A percentile compares a stretch with the other conserved stretches of the same genome.
Evolutionary conservation across 192 early-diverging fungal genomes (phyloP).

Genomic region (Chytriomyces sp.): DNA sequence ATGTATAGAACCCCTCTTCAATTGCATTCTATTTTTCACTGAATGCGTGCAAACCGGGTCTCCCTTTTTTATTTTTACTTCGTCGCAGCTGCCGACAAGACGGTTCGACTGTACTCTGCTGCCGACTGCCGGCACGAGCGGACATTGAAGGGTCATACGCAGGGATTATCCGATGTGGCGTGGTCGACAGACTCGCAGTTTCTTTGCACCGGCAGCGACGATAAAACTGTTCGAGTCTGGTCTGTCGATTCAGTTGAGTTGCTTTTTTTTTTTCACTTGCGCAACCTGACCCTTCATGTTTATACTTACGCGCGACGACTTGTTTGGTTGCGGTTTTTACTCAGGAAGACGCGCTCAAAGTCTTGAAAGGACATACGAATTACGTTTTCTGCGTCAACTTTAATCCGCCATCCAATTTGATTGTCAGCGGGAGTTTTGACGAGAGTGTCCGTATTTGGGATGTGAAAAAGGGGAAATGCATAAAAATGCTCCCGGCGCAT

Average conservation of each 20-base stretch:
- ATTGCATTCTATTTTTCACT: background rate
- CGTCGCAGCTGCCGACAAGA: slow-evolving; percentile 88
- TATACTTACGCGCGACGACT: too few relatives aligned
- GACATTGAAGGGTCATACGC: slow-evolving; percentile 86
- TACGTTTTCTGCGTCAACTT: slow-evolving; percentile 98
- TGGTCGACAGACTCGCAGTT: slow-evolving; percentile 93
- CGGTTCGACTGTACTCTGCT: slow-evolving; percentile 92
- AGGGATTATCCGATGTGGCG: slow-evolving; percentile 94
- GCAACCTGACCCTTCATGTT: background rate
- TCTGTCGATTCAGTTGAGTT: slow-evolving; percentile 69
- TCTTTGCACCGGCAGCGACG: slow-evolving; percentile 92
- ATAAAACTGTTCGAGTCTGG: slow-evolving; percentile 95
- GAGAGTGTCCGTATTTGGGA: slow-evolving; percentile 98
- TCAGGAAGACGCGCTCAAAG: slow-evolving; percentile 68
- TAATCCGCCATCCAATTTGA: slow-evolving; percentile 89
- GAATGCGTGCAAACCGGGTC: background rate
- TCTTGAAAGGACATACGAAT: slow-evolving; percentile 90
- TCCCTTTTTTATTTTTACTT: slow-evolving; percentile 3
- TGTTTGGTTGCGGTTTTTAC: background rate
- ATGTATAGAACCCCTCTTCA: background rate
- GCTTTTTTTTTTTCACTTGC: background rate
- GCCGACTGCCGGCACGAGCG: slow-evolving; percentile 80
- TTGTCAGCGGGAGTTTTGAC: slow-evolving; percentile 98
- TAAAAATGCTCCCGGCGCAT: slow-evolving; percentile 91
- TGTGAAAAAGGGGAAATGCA: slow-evolving; percentile 84